Conservation (phyloP, 1,139 yeast species). For the Maudiozyma humilis region DNA sequence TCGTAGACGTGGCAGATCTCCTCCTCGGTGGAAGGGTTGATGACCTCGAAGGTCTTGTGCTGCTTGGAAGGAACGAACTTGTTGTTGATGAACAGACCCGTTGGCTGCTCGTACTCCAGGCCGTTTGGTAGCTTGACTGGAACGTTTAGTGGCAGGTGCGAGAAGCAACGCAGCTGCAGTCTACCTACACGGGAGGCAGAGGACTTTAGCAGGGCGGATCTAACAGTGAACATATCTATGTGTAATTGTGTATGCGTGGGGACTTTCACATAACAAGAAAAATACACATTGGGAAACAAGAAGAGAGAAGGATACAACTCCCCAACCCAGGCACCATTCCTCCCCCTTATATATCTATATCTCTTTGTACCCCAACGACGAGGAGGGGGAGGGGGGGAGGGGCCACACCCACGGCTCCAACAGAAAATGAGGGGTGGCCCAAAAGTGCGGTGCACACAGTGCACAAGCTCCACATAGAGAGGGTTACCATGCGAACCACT, state of each 20-base stretch:
- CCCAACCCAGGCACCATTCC: neutral
- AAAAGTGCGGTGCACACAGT: too few relatives aligned
- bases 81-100: conserved; percentile 39
- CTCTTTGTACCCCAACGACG: neutral
- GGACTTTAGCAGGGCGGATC: conserved; percentile 13
- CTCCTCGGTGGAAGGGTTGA: conserved; percentile 41
- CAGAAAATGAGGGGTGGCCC: too few relatives aligned
- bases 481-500: too few relatives aligned
- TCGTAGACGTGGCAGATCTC: conserved; percentile 37
- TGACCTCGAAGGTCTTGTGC: conserved; percentile 37
- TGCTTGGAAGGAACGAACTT: conserved; percentile 35
- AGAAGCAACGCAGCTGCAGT: conserved; percentile 20
- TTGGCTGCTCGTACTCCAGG: conserved; percentile 41
- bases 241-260: neutral
- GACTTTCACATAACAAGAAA: neutral
- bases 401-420: neutral
- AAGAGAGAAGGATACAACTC: neutral
- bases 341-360: neutral
- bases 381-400: neutral
- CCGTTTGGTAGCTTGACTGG: conserved; percentile 48
- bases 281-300: neutral
- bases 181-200: conserved; percentile 12
- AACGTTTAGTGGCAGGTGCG: conserved; percentile 28
- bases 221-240: conserved; percentile 8
- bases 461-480: too few relatives aligned